These are phyloP conservation scores for Ilyonectria mors-panacis DNA, from an alignment of 2,329 filamentous ascomycete genomes.

Conservation along the genomic window DNA sequence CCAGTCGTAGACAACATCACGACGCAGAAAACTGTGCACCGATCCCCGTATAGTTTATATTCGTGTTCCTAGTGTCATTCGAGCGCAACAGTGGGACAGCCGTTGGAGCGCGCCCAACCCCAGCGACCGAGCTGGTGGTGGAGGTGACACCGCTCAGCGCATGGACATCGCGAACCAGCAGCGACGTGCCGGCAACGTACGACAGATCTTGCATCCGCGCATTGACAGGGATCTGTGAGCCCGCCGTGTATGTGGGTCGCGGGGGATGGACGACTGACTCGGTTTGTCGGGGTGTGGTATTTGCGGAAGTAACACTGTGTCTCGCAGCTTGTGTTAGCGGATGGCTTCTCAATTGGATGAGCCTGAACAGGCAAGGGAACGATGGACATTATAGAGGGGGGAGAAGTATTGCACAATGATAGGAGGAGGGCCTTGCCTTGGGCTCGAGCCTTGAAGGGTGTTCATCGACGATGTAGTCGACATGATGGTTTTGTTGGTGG, in stretches of 20 bases:
- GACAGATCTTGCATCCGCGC: constrained; percentile 4
- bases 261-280: no score
- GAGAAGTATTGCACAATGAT: no score
- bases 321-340: not conserved
- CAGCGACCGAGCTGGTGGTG: not conserved
- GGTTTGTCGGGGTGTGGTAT: not conserved
- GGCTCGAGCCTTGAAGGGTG: not conserved
- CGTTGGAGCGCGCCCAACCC: not conserved
- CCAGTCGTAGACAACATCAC: no score
- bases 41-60: no score
- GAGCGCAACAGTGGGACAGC: not conserved
- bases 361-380: not conserved
- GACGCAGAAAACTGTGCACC: no score
- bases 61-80: no score
- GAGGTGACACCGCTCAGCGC: not conserved
- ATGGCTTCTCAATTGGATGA: not conserved
- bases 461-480: not conserved
- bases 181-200: not conserved
- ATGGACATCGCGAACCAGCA: not conserved
- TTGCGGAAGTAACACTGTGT: not conserved
- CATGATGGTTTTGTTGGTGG: not conserved
- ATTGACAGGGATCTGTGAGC: constrained; percentile 2
- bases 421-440: not conserved
- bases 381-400: not conserved
- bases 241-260: no score